Evolutionary conservation across 1,284 basidiomycete genomes (phyloP), one percentile per base, ranked within the genome.

Genomic region (Moesziomyces sp.): DNA sequence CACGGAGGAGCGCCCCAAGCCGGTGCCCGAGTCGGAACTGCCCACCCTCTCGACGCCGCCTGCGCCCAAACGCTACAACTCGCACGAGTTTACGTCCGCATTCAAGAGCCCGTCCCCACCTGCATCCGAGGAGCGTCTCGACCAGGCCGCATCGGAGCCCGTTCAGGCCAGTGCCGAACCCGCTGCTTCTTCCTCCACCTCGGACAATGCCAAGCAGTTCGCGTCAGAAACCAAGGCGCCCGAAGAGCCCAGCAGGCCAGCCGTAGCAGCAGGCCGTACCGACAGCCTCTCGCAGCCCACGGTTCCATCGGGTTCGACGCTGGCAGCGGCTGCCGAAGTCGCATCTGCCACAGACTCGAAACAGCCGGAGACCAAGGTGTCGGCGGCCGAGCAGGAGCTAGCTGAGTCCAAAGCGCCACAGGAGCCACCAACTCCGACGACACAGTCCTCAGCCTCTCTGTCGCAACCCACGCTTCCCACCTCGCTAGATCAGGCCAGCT

Each of bases 21-120:
- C 53, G 10, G 52, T 59, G 18, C 56, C 65, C 16, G 62, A 61
- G 46, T 21, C 62, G 9, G 55, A 65, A n/a, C 61, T 61, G 21
- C 60, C 63, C 11, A 44, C 30, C 1, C 24, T 62, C 18, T 35
- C 63, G 5, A 42, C 47, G 16, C 58, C 62, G 14, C 70, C 70
- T 2, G 23, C 46, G 23, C 72, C 72, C 3, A 74, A 71, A 34
- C 59, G 72, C 38, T 74, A 70, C 63, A 74, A 74, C 38, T 74
- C 72, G 38, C 67, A 74, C 57, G 62, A 66, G 35, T 58, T 74
- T 23, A 74, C 71, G 2, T 44, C 52, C 14, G 71, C 71, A 2
- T 74, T 74, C 59, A 69, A 69, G 55, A 65, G 62, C n/a, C 71
- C 66, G 5, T 53, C 60, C 0, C 64, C 70, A 21, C 58, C 75